Evolutionary conservation across 805 yeast genomes (phyloP).

Genomic region (Sugiyamaella valdiviana): DNA sequence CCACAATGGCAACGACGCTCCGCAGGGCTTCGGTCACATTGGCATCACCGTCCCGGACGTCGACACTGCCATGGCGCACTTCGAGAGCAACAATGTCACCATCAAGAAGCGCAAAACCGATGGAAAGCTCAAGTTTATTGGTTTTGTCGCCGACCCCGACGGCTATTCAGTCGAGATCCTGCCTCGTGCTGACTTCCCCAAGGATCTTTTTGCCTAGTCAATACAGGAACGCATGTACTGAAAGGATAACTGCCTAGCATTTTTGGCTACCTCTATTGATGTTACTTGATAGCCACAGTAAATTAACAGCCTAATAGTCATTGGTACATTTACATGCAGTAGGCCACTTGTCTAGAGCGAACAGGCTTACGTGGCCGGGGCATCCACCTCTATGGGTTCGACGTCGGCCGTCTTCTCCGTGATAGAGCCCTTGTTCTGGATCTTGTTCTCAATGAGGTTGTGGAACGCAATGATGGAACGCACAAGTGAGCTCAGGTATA

Average conservation of each 20-base stretch:
- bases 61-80: constrained; percentile 46
- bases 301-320: too few species aligned
- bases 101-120: constrained; percentile 43
- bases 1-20: constrained; percentile 74
- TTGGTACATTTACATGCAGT: too few species aligned
- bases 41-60: constrained; percentile 64
- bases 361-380: background rate
- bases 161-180: constrained; percentile 78
- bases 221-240: background rate
- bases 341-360: too few species aligned
- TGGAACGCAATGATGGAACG: constrained; percentile 95
- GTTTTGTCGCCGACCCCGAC: constrained; percentile 82
- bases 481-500: constrained; percentile 82
- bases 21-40: constrained; percentile 83
- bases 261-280: too few species aligned
- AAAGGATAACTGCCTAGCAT: too few species aligned
- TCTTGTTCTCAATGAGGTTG: constrained; percentile 91
- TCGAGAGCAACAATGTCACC: constrained; percentile 40
- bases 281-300: too few species aligned
- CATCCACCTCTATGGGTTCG: background rate
- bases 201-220: constrained; percentile 13
- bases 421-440: constrained; percentile 56
- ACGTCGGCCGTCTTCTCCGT: background rate
- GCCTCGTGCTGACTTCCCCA: constrained; percentile 35
- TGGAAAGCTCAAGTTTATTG: constrained; percentile 55